phyloP scores from a whole-genome alignment of 768 basidiomycete species.

The Boletus sp. region DNA sequence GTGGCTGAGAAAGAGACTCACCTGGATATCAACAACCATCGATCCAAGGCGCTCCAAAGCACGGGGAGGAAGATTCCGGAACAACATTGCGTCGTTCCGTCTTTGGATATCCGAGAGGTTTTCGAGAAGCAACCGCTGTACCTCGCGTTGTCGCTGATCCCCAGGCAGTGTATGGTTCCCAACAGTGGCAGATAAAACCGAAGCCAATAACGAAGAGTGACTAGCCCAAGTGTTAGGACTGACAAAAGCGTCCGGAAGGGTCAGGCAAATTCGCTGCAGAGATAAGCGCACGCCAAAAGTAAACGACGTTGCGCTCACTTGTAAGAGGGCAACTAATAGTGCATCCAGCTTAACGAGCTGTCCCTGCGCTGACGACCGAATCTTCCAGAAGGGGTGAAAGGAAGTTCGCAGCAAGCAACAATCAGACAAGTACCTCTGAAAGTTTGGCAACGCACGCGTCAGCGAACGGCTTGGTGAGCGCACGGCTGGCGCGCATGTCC shows the following conservation, averaged over 20 bases:
- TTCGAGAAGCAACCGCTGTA: slow-evolving; percentile 50
- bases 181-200: slow-evolving; percentile 44
- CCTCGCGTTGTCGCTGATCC: slow-evolving; percentile 38
- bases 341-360: slow-evolving; percentile 53
- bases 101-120: slow-evolving; percentile 68
- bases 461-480: slow-evolving; percentile 64
- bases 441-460: slow-evolving; percentile 71
- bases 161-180: slow-evolving; percentile 21
- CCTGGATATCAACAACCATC: slow-evolving; percentile 56
- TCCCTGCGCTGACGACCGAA: slow-evolving; percentile 53
- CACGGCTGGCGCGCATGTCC: slow-evolving; percentile 63
- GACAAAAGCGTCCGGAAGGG: slow-evolving; percentile 71
- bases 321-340: slow-evolving; percentile 55
- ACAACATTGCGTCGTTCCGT: slow-evolving; percentile 81
- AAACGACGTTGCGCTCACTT: slow-evolving; percentile 42
- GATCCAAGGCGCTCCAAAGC: slow-evolving; percentile 59
- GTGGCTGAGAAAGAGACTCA: slow-evolving; percentile 9
- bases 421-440: slow-evolving; percentile 49
- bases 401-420: neutral
- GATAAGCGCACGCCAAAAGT: neutral
- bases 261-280: slow-evolving; percentile 62
- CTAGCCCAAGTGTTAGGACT: slow-evolving; percentile 66
- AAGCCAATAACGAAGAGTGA: slow-evolving; percentile 41
- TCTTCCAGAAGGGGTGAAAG: slow-evolving; percentile 39
- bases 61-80: slow-evolving; percentile 62